phyloP scores from a whole-genome alignment of 768 basidiomycete genomes.

The Ephemerocybe angulata region DNA sequence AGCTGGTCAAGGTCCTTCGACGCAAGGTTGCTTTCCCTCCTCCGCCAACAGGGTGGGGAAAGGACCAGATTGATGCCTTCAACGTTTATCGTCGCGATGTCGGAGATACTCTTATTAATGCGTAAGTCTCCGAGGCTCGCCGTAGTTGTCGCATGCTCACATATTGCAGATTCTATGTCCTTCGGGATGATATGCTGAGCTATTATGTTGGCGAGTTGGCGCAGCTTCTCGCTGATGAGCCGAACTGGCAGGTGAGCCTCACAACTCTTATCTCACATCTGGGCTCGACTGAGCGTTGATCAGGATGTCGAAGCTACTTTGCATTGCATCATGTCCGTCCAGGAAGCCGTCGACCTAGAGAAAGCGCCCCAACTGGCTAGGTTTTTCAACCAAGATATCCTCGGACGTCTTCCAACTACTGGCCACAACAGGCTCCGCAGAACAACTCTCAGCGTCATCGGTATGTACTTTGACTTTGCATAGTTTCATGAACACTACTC shows the following conservation, averaged over 20 bases:
- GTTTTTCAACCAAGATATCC: slow-evolving; percentile 70
- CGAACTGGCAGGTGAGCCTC: slow-evolving; percentile 69
- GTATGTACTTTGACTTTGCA: slow-evolving; percentile 39
- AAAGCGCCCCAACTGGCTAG: slow-evolving; percentile 50
- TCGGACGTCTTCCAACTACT: slow-evolving; percentile 62
- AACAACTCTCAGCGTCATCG: slow-evolving; percentile 72
- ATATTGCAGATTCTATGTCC: slow-evolving; percentile 70
- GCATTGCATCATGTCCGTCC: slow-evolving; percentile 81
- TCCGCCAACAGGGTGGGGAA: slow-evolving; percentile 52
- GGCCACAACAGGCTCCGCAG: slow-evolving; percentile 65
- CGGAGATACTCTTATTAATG: slow-evolving; percentile 85
- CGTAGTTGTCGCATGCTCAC: slow-evolving; percentile 1
- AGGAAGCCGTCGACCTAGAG: slow-evolving; percentile 74
- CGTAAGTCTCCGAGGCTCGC: slow-evolving; percentile 44
- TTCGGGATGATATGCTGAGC: slow-evolving; percentile 78
- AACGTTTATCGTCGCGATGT: slow-evolving; percentile 79
- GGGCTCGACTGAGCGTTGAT: neutral
- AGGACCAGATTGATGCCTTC: slow-evolving; percentile 79
- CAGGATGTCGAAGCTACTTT: slow-evolving; percentile 85
- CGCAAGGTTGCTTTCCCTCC: slow-evolving; percentile 76
- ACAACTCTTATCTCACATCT: neutral
- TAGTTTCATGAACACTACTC: neutral
- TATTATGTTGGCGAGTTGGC: slow-evolving; percentile 63
- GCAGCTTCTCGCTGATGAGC: slow-evolving; percentile 47
- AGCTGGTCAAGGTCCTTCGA: slow-evolving; percentile 68